phyloP scores from a whole-genome alignment of 2,329 filamentous ascomycete genomes.

The Corynespora cassiicola region DNA sequence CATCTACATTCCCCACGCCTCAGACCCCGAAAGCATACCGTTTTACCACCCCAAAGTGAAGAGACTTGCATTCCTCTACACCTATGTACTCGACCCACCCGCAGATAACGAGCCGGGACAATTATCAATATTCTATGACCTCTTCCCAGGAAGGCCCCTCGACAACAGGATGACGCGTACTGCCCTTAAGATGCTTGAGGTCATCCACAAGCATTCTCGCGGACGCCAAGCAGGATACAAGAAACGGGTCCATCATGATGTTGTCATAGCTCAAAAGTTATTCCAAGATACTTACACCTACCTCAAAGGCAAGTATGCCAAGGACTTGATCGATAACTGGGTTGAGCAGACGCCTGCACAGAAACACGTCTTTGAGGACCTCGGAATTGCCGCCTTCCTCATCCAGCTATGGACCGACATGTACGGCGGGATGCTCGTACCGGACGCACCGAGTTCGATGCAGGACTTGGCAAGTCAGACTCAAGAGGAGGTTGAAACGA shows the following conservation, averaged over 20 bases:
- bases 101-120: conserved; percentile 32
- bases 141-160: conserved; percentile 49
- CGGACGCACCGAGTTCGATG: too few relatives aligned
- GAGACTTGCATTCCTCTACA: conserved; percentile 78
- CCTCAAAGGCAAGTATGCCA: conserved; percentile 82
- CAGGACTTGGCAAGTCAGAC: not conserved
- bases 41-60: conserved; percentile 86
- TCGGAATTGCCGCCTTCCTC: conserved; percentile 88
- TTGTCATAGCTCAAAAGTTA: conserved; percentile 74
- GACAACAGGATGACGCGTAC: conserved; percentile 68
- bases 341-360: conserved; percentile 83
- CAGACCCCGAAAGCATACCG: conserved; percentile 69
- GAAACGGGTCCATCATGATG: conserved; percentile 85
- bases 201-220: conserved; percentile 76
- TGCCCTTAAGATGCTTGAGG: conserved; percentile 70
- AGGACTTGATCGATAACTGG: conserved; percentile 75
- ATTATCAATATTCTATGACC: conserved; percentile 59
- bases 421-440: conserved; percentile 62
- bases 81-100: conserved; percentile 57
- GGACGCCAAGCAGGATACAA: conserved; percentile 71
- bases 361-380: conserved; percentile 95
- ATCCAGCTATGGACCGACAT: conserved; percentile 90
- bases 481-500: conserved; percentile 10
- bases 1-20: conserved; percentile 78
- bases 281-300: conserved; percentile 84